Evolutionary conservation across 768 basidiomycete species (phyloP).

Genomic region (Leccinum rimulosum): DNA sequence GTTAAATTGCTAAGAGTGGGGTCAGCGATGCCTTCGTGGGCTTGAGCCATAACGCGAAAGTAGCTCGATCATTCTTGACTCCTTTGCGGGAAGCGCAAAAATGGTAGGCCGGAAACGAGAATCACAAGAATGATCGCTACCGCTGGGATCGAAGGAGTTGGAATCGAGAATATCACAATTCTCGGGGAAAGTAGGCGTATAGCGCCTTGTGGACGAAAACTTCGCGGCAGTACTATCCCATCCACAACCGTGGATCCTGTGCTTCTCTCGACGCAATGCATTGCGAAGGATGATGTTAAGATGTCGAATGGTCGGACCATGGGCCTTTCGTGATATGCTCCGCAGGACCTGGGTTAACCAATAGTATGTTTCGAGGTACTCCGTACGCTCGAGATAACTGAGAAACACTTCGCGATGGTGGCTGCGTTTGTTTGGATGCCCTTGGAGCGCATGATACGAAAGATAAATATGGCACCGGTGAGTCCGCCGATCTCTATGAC

Average conservation of each 20-base stretch:
- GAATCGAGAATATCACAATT: constrained; percentile 19
- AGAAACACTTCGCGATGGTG: constrained; percentile 59
- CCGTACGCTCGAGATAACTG: constrained; percentile 44
- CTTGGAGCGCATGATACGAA: constrained; percentile 54
- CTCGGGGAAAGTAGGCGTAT: constrained; percentile 7
- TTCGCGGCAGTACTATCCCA: constrained; percentile 44
- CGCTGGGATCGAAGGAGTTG: constrained; percentile 46
- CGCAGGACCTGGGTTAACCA: constrained; percentile 49
- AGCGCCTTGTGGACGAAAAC: constrained; percentile 35
- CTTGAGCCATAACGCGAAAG: constrained; percentile 60
- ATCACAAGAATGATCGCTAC: constrained; percentile 37
- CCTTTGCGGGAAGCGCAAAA: constrained; percentile 46
- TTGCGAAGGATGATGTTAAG: constrained; percentile 54
- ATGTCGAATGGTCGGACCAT: constrained; percentile 53
- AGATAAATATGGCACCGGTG: constrained; percentile 41
- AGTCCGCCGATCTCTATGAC: constrained; percentile 50
- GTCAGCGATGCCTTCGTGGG: constrained; percentile 56
- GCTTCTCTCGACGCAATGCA: constrained; percentile 53
- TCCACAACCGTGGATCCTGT: constrained; percentile 40
- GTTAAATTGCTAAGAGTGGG: constrained; percentile 35
- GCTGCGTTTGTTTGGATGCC: constrained; percentile 49
- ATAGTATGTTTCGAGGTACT: constrained; percentile 43
- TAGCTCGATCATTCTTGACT: constrained; percentile 54
- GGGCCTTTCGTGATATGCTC: constrained; percentile 37
- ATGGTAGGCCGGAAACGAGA: constrained; percentile 41